Base-by-base conservation (phyloP, 495 filamentous ascomycete genomes). In the Trichoderma parareesei region DNA sequence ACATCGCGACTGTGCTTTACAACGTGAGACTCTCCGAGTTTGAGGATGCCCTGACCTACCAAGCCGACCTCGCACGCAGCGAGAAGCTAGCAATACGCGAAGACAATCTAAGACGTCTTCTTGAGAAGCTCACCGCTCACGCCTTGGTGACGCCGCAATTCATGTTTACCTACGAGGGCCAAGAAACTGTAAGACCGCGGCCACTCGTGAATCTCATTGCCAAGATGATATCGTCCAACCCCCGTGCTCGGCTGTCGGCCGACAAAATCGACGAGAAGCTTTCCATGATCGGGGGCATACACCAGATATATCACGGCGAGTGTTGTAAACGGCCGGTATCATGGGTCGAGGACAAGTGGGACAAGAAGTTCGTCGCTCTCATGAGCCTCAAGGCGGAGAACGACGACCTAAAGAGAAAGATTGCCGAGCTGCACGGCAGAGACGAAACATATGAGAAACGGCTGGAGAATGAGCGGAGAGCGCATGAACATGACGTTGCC, bases 281-380 rank as follows among this genome's bases (percentile, higher is more conserved):
- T 1, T 68, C 70, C 6, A 74, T 74, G 35, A 68, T 79, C 5
- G 77, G 77, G 1, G 77, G 77, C 8, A 65, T 78, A 2, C 74
- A 78, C 6, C 77, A 79, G 65, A 67, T 78, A 7, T 79, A 79
- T 67, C 75, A 78, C 66, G 71, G 69, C 4, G 55, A 63, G 0
- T 78, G 76, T 69, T 79, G 77, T 67, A 57, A 57, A 57, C 53
- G 53, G 0, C 53, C 53, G 6, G 11, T 57, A 0, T 35, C 53
- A 9, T 57, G 53, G 53, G 53, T 57, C 16, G 53, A 57, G 37
- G 53, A 35, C 27, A 57, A 35, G 27, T 57, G 11, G 62, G 67
- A 2, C 68, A 74, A 13, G 73, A 75, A 64, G 64, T 71, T 5
- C 67, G 74, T 44, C 69, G 70, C 16, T 27, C 75, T 59, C 68